Percentiles rank a stretch among this genome's conserved stretches.
phyloP scores from a whole-genome alignment of 2,329 filamentous ascomycete species.

The Neurospora sp. region DNA sequence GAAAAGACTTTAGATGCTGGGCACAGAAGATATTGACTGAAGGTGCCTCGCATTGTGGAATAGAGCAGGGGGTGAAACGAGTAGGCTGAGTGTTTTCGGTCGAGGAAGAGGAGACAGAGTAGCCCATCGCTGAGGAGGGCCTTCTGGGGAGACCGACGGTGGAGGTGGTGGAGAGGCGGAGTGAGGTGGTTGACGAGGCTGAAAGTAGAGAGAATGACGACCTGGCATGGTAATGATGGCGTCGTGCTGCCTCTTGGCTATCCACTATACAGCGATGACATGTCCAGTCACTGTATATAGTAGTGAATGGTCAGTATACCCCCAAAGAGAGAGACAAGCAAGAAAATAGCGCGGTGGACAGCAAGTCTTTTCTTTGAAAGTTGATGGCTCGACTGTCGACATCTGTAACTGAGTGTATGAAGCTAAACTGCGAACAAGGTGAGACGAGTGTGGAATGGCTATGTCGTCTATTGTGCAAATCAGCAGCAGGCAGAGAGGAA shows the following conservation, averaged over 20 bases:
- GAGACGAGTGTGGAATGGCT: neutral
- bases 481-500: neutral
- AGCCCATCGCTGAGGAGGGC: neutral
- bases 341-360: neutral
- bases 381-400: neutral
- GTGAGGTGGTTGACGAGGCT: conserved; percentile 4
- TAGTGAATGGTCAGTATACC: neutral
- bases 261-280: conserved; percentile 13
- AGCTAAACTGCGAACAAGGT: neutral
- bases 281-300: conserved; percentile 8
- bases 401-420: neutral
- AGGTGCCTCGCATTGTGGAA: neutral
- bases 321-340: neutral
- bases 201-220: conserved; percentile 8
- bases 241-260: conserved; percentile 1
- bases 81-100: neutral
- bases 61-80: neutral
- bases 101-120: neutral
- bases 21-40: neutral
- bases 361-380: neutral
- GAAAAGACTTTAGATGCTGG: neutral
- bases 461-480: neutral
- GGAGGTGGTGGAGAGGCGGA: neutral
- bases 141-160: neutral
- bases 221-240: conserved; percentile 11